Base-by-base conservation (phyloP, 2,329 filamentous ascomycete genomes). In the Aspergillus pseudotamarii region DNA sequence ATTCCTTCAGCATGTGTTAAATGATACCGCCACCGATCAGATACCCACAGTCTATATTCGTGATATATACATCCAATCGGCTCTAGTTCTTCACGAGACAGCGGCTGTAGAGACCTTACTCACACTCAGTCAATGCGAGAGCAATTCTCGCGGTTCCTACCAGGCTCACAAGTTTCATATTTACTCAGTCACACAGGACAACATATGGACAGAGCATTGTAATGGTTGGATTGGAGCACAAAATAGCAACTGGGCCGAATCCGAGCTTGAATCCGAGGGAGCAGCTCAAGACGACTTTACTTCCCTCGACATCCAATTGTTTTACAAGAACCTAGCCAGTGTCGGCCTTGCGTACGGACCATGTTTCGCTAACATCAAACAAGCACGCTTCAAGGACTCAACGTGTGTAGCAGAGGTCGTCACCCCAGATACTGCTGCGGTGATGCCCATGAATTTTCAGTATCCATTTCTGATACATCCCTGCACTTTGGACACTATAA, bases 301-400 rank as follows among this genome's bases (percentile, higher is more conserved):
- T 1, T 62, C 62, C 4, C 63, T 75, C 4, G 60, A 73, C 30
- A 36, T 69, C 16, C 23, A 62, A 10, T 45, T 63, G 1, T 72
- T 77, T 21, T 78, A 77, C 53, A 51, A 69, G 14, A 58, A 58
- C 8, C 63, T 78, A 14, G 63, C 58, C 8, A 63, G 30, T 2
- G 45, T 67, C 19, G 75, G 76, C 1, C 60, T 75, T 1, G 67
- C 72, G 14, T 76, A 76, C 28, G 75, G 75, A 0, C 65, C 68
- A 5, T 68, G 57, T 1, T 78, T 78, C 55, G 54, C 62, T n/a
- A 72, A 69, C 50, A 63, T 71, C 36, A 63, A 60, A 16, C 60
- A 54, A 50, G 69, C 68, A 46, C 65, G 61, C 16, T 57, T 48
- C 16, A 63, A 60, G 11, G 48, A 56, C 1, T 59, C 64, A 14